Evolutionary conservation across 2,329 filamentous ascomycete species (phyloP), one percentile per base, ranked within the genome.

Genomic region (Rhexocercosporidium sp.): DNA sequence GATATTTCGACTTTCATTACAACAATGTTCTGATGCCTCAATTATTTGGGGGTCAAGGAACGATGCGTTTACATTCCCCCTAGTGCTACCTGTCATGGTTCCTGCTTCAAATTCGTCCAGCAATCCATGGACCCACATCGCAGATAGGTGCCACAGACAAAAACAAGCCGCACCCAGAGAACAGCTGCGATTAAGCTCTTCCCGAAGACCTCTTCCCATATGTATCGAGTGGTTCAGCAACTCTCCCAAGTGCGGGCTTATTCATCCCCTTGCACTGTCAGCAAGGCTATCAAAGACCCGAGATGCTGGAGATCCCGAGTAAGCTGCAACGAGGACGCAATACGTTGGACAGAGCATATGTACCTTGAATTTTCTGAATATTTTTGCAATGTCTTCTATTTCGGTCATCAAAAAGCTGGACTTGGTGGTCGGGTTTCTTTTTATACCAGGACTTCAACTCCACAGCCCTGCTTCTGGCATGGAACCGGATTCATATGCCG

Each of bases 261-360:
- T n/a, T 34, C 49, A n/a, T 31, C 27, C 16, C 49, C 34, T 1
- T 12, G 27, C 18, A 53, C 6, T 31, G 49, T 53, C 49, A 31
- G 49, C 49, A 53, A 53, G 49, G 49, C 49, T 53, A 53, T 53
- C 49, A 34, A 31, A 53, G 25, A 31, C 49, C 22, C 14, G 49
- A 31, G 25, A 53, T n/a, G 16, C 25, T 53, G 49, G 27, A 31
- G 27, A 53, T 53, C 49, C 49, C 49, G 27, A 53, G 49, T 47
- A 31, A 53, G 49, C 49, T 53, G 49, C 25, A 53, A 27, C 14
- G 16, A 31, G 2, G 14, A 31, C 18, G 27, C 27, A 49, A 11
- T 37, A 2, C 16, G 6, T 11, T 20, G 16, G 16, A n/a, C 14
- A 18, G 14, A 12, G 41, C 16, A n/a, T 44, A 7, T 44, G n/a